A percentile compares a stretch with the other conserved stretches of the same genome.
Conservation (phyloP, 257 asterid genomes). For the Gentiana straminea region DNA sequence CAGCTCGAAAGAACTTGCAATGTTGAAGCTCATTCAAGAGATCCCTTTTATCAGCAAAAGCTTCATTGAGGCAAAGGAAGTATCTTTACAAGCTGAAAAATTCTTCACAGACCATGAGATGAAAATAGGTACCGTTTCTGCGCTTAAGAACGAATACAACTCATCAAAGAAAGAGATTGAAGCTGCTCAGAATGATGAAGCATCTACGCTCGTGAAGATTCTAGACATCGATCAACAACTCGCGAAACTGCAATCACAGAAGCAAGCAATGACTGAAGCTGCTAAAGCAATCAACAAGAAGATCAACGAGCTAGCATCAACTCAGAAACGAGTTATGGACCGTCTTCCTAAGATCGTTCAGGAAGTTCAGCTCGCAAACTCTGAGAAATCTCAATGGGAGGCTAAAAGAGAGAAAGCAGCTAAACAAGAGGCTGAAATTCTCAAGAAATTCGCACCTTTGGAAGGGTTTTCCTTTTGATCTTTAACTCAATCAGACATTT, state of each 20-base stretch:
- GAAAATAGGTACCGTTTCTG: conserved; percentile 12
- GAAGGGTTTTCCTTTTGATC: conserved; percentile 23
- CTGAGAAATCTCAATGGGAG: conserved; percentile 23
- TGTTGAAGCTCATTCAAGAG: conserved; percentile 25
- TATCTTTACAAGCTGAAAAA: conserved; percentile 12
- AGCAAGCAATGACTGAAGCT: conserved; percentile 9
- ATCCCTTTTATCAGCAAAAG: conserved; percentile 15
- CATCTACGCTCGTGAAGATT: conserved; percentile 12
- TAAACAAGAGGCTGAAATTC: conserved; percentile 21
- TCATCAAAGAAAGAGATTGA: conserved; percentile 22
- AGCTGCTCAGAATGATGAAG: conserved; percentile 21
- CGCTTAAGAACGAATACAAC: conserved; percentile 21
- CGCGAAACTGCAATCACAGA: conserved; percentile 23
- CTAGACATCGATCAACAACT: conserved; percentile 25
- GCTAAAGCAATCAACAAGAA: conserved; percentile 14
- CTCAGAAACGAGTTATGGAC: conserved; percentile 16
- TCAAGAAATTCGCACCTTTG: conserved; percentile 24
- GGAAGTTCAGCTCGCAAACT: conserved; percentile 29
- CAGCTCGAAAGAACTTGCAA: conserved; percentile 17
- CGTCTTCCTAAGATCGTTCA: conserved; percentile 25
- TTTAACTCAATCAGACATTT: too few relatives aligned
- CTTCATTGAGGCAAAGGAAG: conserved; percentile 20
- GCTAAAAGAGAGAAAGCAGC: conserved; percentile 19
- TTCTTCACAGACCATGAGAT: conserved; percentile 25
- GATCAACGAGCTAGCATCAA: conserved; percentile 10